Evolutionary conservation across 768 basidiomycete species (phyloP).

Genomic region (Naematelia encephala): DNA sequence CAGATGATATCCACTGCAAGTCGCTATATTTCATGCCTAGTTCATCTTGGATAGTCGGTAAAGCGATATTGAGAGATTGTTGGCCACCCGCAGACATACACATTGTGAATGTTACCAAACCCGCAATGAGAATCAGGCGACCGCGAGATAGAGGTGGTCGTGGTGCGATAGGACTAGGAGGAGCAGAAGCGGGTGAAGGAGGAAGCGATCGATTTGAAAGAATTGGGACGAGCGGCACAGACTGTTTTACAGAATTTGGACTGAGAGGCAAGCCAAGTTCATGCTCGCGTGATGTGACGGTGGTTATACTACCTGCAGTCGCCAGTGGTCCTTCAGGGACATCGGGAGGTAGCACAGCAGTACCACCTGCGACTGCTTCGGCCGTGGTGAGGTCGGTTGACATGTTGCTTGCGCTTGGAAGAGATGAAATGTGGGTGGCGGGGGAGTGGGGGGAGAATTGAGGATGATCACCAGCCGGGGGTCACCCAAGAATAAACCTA

Average conservation of each 20-base stretch:
- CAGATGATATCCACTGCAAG: conserved; percentile 50
- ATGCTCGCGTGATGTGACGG: background rate
- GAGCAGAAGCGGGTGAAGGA: background rate
- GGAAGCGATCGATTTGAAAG: background rate
- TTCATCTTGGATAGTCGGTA: conserved; percentile 49
- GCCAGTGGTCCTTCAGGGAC: background rate
- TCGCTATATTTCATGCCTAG: conserved; percentile 38
- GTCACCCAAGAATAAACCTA: no score
- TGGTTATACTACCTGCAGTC: background rate
- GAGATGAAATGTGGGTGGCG: no score
- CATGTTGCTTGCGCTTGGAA: no score
- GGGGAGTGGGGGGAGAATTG: background rate
- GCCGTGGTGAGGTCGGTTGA: background rate
- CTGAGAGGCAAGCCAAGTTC: no score
- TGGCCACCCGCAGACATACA: conserved; percentile 23
- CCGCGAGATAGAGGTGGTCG: conserved; percentile 12
- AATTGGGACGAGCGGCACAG: background rate
- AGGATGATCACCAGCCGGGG: no score
- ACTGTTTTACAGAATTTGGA: background rate
- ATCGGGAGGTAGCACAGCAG: background rate
- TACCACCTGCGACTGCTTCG: background rate
- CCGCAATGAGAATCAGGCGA: conserved; percentile 24
- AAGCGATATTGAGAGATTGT: conserved; percentile 32
- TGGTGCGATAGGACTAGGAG: background rate
- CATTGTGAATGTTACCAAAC: conserved; percentile 33